Conservation (phyloP, 352 stramenopile species). For the Phytophthora multivora region DNA sequence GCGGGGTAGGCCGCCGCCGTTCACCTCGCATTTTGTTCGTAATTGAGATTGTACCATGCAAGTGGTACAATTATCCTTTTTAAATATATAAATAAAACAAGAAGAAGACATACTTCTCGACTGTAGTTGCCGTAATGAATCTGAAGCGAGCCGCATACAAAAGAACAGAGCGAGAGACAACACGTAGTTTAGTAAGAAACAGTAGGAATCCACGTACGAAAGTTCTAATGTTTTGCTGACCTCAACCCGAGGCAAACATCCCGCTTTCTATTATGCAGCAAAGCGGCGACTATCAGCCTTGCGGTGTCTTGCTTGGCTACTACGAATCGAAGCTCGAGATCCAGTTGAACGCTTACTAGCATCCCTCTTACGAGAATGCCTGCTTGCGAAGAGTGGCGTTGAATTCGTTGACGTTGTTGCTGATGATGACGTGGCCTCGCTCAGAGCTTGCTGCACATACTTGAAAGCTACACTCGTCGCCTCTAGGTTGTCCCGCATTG, state of each 20-base stretch:
- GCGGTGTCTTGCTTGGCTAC: slow-evolving; percentile 43
- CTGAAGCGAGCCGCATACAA: no score
- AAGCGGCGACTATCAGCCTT: slow-evolving; percentile 49
- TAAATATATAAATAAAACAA: no score
- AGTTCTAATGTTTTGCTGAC: not conserved
- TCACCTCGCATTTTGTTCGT: slow-evolving; percentile 44
- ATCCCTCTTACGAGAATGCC: slow-evolving; percentile 19
- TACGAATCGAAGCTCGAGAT: slow-evolving; percentile 21
- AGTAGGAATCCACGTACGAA: not conserved
- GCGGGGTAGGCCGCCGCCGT: slow-evolving; percentile 57
- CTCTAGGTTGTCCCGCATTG: slow-evolving; percentile 66
- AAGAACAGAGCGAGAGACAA: no score
- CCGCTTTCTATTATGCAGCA: slow-evolving; percentile 35
- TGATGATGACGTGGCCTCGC: slow-evolving; percentile 16
- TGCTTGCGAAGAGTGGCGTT: slow-evolving; percentile 25
- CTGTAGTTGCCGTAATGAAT: no score
- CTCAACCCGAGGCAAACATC: no score
- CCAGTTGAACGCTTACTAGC: slow-evolving; percentile 10
- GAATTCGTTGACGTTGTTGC: slow-evolving; percentile 9
- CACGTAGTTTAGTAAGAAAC: no score
- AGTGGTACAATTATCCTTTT: not conserved
- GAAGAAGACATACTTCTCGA: no score
- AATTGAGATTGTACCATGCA: not conserved
- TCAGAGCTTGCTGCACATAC: slow-evolving; percentile 40
- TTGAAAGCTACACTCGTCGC: slow-evolving; percentile 44